Percentiles rank a stretch among this genome's conserved stretches.
Conservation (phyloP, 208 protist genomes). For the Leishmania arabica region DNA sequence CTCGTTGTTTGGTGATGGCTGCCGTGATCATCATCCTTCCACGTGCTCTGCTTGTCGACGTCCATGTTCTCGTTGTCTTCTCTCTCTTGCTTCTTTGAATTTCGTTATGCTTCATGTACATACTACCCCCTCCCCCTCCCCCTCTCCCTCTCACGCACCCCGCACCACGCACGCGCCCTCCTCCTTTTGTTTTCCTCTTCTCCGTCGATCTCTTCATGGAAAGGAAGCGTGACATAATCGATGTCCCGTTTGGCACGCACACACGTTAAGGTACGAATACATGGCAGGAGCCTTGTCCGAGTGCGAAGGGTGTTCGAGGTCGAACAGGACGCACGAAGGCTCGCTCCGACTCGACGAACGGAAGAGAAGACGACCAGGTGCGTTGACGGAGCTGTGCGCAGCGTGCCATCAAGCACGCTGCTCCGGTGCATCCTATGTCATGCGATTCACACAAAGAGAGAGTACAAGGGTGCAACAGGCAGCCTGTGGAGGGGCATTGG, state of each 20-base stretch:
- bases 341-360: background rate
- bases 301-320: background rate
- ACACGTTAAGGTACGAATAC: background rate
- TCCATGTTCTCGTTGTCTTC: no score
- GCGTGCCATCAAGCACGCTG: background rate
- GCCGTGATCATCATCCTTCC: background rate
- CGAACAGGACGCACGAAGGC: background rate
- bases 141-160: background rate
- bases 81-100: background rate
- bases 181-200: background rate
- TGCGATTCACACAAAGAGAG: background rate
- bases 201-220: background rate
- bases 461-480: background rate
- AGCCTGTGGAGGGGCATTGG: background rate
- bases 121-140: background rate
- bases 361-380: background rate
- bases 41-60: no score
- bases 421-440: background rate
- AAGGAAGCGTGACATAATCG: background rate
- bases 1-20: background rate
- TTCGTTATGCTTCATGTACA: background rate
- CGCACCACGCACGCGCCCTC: no score
- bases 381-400: background rate
- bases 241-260: background rate
- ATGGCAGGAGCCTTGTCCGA: background rate